Base-by-base conservation (phyloP, 768 basidiomycete genomes). In the Lentinula sp. region DNA sequence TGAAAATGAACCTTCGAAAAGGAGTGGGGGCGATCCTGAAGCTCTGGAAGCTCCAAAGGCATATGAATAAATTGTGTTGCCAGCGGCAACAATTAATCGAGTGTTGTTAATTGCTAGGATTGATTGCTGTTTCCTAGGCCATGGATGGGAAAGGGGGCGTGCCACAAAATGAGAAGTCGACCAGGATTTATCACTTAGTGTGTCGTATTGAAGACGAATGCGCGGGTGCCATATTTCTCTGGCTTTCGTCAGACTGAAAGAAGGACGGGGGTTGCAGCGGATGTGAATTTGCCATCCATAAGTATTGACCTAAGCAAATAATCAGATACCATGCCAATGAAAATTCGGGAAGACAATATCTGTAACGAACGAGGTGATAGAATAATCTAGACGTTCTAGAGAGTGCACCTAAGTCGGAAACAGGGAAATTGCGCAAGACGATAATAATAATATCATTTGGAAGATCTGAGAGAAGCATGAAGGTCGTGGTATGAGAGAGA, bases 31-130 rank as follows among this genome's bases (percentile, higher is more conserved):
- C 2, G 76, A 69, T 2, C 66, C 67, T 31, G 67, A 68, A 31
- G 66, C 70, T 28, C 69, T 63, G 10, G 65, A 54, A 21, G 72
- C 62, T 42, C 71, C 74, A 62, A 90, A 83, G 16, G 63, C 70
- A 67, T 87, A 91, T 7, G 80, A 84, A 64, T 83, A 78, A n/a
- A 91, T 70, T 21, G 68, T 67, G 63, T 72, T 74, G 10, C 87
- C 88, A 5, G 86, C 83, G 13, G 83, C 86, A 46, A 90, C 80
- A 40, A 88, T 62, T 1, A 91, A 73, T 7, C 84, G 75, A 31
- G 81, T 81, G 16, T 71, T 59, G 59, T 78, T 86, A 60, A 86
- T 76, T 31, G 85, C 81, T 40, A 91, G 68, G 11, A 76, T 65
- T 4, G 89, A 85, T 61, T 82, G 85, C 4, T 79, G 70, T 65